Percentiles rank a stretch among this genome's conserved stretches.
These are phyloP conservation scores for Lentinula detonsa DNA, from an alignment of 768 basidiomycete species.

Conservation along the genomic window DNA sequence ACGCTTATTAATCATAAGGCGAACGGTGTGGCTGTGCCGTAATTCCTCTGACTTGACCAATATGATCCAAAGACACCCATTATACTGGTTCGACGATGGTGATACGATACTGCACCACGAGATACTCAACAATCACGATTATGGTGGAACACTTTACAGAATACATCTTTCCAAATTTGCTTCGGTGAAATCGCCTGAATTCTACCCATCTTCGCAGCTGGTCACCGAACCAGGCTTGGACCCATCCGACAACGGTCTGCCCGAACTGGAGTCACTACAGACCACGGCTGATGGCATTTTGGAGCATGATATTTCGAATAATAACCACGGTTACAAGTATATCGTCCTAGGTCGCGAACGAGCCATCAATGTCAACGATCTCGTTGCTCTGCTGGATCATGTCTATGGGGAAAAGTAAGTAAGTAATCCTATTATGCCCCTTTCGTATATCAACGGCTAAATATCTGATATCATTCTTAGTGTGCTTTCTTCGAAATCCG, in stretches of 20 bases:
- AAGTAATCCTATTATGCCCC: background rate
- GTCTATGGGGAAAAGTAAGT: constrained; percentile 67
- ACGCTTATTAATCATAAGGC: too few species aligned
- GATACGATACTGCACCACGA: constrained; percentile 39
- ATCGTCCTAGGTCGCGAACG: constrained; percentile 30
- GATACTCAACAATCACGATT: constrained; percentile 3
- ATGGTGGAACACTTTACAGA: constrained; percentile 43
- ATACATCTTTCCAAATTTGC: constrained; percentile 55
- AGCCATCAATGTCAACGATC: constrained; percentile 36
- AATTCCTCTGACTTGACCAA: too few species aligned
- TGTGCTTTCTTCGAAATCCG: constrained; percentile 35
- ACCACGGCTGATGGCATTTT: background rate
- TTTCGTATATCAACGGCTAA: background rate
- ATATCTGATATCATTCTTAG: constrained; percentile 24
- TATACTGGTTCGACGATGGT: constrained; percentile 66
- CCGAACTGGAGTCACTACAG: background rate
- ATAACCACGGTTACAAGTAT: constrained; percentile 9
- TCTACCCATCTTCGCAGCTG: background rate
- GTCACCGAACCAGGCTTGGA: background rate
- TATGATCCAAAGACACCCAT: constrained; percentile 27
- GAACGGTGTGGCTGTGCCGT: too few species aligned
- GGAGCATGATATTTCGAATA: background rate
- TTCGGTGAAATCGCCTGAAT: constrained; percentile 10
- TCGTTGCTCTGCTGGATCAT: constrained; percentile 53
- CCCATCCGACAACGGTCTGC: background rate